These are phyloP conservation scores for Saccharomycopsis microspora DNA, from an alignment of 805 yeast genomes.

Conservation along the genomic window DNA sequence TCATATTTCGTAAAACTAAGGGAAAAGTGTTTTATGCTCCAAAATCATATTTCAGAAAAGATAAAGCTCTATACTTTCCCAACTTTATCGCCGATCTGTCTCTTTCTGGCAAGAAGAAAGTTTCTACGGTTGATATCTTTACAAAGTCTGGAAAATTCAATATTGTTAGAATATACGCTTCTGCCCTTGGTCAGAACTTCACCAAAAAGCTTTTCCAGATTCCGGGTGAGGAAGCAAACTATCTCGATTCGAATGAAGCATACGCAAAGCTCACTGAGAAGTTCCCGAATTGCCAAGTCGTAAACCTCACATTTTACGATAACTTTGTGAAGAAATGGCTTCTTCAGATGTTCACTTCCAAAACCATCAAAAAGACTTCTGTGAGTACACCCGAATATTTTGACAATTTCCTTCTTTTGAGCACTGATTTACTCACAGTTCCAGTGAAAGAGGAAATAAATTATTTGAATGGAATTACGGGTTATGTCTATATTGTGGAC, in stretches of 20 bases:
- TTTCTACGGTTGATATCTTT: slow-evolving; percentile 16
- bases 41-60: slow-evolving; percentile 59
- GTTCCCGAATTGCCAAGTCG: slow-evolving; percentile 51
- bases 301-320: slow-evolving; percentile 71
- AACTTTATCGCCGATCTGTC: slow-evolving; percentile 33
- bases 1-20: slow-evolving; percentile 54
- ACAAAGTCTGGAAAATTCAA: slow-evolving; percentile 36
- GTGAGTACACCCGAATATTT: slow-evolving; percentile 28
- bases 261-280: slow-evolving; percentile 27
- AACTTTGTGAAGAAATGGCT: slow-evolving; percentile 56
- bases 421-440: slow-evolving; percentile 46
- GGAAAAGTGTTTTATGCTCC: slow-evolving; percentile 87
- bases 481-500: slow-evolving; percentile 76
- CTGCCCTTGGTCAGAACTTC: slow-evolving; percentile 61
- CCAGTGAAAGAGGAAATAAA: slow-evolving; percentile 46
- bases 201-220: slow-evolving; percentile 42
- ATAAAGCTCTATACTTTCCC: slow-evolving; percentile 73
- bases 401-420: slow-evolving; percentile 49
- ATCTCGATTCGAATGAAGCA: slow-evolving; percentile 28
- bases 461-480: slow-evolving; percentile 69
- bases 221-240: slow-evolving; percentile 26
- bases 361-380: slow-evolving; percentile 30
- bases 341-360: slow-evolving; percentile 37
- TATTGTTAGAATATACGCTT: slow-evolving; percentile 54
- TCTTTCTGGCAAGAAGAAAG: slow-evolving; percentile 20